Conservation (phyloP, 345 rosid genomes). For the Angophora floribunda region DNA sequence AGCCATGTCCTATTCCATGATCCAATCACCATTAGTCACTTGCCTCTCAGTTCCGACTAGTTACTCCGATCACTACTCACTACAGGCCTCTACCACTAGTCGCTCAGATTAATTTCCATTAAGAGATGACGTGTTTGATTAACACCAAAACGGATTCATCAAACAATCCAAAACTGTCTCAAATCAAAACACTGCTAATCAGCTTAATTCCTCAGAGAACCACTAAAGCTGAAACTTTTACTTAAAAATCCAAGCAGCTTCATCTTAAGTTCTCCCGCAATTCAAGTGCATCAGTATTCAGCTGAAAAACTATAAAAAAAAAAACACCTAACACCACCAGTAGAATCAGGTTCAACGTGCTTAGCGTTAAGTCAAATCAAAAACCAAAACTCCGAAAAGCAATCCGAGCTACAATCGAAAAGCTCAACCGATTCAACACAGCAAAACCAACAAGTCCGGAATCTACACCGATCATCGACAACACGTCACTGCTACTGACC, state of each 20-base stretch:
- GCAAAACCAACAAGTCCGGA: neutral
- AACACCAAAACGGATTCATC: neutral
- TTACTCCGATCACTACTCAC: neutral
- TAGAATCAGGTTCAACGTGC: neutral
- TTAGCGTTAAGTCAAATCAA: neutral
- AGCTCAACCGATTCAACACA: neutral
- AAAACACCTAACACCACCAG: neutral
- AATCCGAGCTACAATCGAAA: neutral
- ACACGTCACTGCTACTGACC: slow-evolving; percentile 12
- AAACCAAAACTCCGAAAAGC: neutral
- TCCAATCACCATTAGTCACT: neutral
- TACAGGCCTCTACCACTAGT: neutral
- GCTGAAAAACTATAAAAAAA: neutral
- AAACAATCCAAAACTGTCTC: neutral
- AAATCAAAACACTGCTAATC: neutral
- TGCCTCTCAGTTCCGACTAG: neutral
- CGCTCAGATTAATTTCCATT: neutral
- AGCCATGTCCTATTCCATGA: neutral
- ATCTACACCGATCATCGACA: neutral
- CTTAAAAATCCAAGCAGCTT: neutral
- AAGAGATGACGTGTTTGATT: neutral
- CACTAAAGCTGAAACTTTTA: neutral
- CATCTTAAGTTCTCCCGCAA: neutral
- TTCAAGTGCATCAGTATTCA: neutral
- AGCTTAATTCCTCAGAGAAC: neutral